Conservation (phyloP, 176 grass and related monocot genomes). For the Pharus latifolius region DNA sequence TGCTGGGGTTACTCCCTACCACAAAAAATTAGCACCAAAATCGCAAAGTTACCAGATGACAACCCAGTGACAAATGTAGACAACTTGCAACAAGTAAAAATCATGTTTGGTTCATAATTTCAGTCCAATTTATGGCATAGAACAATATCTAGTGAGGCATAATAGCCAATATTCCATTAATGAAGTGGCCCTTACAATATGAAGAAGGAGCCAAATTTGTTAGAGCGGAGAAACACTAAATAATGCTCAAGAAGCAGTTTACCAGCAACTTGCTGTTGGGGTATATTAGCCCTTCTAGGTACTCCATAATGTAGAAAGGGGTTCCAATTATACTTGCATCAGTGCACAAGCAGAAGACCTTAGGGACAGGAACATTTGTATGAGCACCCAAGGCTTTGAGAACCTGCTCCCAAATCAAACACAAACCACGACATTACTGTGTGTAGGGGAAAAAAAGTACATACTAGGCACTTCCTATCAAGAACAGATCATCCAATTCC, state of each 20-base stretch:
- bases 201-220: background rate
- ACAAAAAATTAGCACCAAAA: constrained; percentile 1
- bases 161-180: background rate
- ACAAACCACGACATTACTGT: background rate
- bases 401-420: constrained; percentile 38
- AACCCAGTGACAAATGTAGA: background rate
- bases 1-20: constrained; percentile 45
- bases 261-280: constrained; percentile 48
- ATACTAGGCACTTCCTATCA: background rate
- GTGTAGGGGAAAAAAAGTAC: background rate
- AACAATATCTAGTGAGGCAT: too few relatives aligned
- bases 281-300: constrained; percentile 78
- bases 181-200: background rate
- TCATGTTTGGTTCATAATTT: too few relatives aligned
- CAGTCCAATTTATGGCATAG: too few relatives aligned
- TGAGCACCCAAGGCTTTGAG: constrained; percentile 59
- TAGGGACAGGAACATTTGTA: constrained; percentile 84
- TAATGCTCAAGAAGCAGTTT: background rate
- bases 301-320: constrained; percentile 92
- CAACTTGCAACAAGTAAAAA: too few relatives aligned
- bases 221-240: background rate
- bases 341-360: constrained; percentile 78
- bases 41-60: background rate
- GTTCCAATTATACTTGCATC: constrained; percentile 81
- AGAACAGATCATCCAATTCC: background rate